Percentiles rank a stretch among this genome's conserved stretches.
Conservation (phyloP, 2,329 filamentous ascomycete species). For the Albophoma yamanashiensis region DNA sequence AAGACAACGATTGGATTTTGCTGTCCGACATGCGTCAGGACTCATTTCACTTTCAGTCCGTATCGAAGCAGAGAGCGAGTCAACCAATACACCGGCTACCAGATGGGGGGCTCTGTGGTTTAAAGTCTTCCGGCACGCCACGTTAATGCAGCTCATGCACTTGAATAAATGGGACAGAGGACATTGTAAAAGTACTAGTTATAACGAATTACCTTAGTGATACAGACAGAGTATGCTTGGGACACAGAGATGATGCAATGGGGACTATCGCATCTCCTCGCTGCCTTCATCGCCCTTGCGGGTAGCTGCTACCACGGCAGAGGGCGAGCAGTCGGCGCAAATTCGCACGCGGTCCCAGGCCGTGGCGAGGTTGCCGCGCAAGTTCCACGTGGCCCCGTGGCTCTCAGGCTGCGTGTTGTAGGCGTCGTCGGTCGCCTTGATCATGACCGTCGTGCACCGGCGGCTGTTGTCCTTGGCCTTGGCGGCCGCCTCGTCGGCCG, state of each 20-base stretch:
- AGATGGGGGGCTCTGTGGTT: neutral
- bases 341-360: constrained; percentile 51
- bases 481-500: neutral
- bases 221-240: neutral
- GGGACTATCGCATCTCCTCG: neutral
- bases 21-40: neutral
- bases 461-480: constrained; percentile 12
- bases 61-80: neutral
- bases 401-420: constrained; percentile 58
- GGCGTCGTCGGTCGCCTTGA: constrained; percentile 55
- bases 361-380: constrained; percentile 54
- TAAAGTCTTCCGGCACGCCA: neutral
- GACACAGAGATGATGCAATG: neutral
- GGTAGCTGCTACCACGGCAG: neutral
- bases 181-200: neutral
- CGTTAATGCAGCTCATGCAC: neutral
- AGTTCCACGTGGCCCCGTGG: constrained; percentile 50
- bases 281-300: neutral
- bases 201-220: neutral
- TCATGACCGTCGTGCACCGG: constrained; percentile 41
- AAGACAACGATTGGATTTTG: neutral
- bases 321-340: constrained; percentile 19
- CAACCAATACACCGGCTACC: neutral
- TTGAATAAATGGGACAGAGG: neutral
- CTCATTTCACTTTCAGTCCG: neutral